These are phyloP conservation scores for Nothophytophthora sp. DNA, from an alignment of 352 stramenopile species.

Conservation along the genomic window DNA sequence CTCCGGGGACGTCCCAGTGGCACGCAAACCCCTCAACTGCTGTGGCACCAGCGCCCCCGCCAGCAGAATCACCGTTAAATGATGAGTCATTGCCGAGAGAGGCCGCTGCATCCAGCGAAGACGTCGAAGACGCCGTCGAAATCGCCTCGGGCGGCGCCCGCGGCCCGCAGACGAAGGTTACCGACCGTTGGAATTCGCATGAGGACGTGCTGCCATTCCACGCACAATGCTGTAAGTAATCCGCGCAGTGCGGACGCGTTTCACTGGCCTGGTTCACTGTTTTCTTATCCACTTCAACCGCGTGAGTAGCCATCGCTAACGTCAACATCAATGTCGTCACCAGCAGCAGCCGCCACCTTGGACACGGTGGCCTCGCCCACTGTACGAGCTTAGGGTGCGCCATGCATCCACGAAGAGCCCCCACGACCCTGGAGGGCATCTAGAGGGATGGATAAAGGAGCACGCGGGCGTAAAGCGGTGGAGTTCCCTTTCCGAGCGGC, in stretches of 20 bases:
- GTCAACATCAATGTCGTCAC: constrained; percentile 4
- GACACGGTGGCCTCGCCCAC: background rate
- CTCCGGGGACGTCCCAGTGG: constrained; percentile 62
- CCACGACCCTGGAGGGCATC: background rate
- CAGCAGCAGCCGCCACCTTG: constrained; percentile 1
- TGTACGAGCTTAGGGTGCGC: background rate
- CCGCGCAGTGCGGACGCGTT: constrained; percentile 38
- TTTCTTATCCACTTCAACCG: constrained; percentile 2
- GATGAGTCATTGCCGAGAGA: constrained; percentile 2
- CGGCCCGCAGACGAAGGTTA: constrained; percentile 46
- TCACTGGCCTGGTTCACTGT: background rate
- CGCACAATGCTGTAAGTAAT: constrained; percentile 42
- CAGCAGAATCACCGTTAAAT: constrained; percentile 1
- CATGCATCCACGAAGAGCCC: background rate
- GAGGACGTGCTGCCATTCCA: constrained; percentile 54
- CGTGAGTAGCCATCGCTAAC: background rate
- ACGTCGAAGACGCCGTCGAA: background rate
- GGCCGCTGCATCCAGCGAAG: constrained; percentile 1
- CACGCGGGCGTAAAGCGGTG: background rate
- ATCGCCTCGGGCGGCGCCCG: background rate
- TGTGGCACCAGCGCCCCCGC: background rate
- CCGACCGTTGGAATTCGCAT: constrained; percentile 46
- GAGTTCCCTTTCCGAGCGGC: background rate
- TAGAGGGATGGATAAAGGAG: background rate
- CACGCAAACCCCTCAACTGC: constrained; percentile 38